phyloP scores from a whole-genome alignment of 257 asterid genomes.

The Ilex aquifolium region DNA sequence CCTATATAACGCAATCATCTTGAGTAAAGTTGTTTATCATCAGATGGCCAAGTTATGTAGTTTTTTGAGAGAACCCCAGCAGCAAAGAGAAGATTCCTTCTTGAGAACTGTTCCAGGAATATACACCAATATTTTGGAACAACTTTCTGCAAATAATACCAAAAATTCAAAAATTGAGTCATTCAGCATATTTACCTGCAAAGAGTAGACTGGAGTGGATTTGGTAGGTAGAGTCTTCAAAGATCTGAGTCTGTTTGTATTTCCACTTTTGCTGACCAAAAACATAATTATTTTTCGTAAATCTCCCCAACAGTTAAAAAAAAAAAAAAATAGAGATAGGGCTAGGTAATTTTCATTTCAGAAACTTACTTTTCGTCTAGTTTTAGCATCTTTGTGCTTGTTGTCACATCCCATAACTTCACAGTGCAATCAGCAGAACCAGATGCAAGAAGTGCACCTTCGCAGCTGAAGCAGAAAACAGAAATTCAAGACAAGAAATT shows the following conservation, averaged over 20 bases:
- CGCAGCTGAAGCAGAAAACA: constrained; percentile 52
- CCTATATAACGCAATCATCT: too few relatives aligned
- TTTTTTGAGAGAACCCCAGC: constrained; percentile 55
- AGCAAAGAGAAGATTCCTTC: constrained; percentile 58
- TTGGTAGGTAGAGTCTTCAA: constrained; percentile 69
- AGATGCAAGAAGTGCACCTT: constrained; percentile 95
- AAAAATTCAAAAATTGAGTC: background rate
- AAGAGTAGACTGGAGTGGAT: constrained; percentile 49
- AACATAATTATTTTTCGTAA: background rate
- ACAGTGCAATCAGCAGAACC: constrained; percentile 99
- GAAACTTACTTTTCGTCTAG: constrained; percentile 68
- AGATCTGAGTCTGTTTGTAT: constrained; percentile 60
- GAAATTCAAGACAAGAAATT: background rate
- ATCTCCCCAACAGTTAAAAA: too few relatives aligned
- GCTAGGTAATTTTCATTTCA: too few relatives aligned
- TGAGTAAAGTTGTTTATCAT: too few relatives aligned
- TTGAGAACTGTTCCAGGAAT: constrained; percentile 37
- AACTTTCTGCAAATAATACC: background rate
- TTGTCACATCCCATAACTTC: constrained; percentile 90
- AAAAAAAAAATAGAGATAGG: too few relatives aligned
- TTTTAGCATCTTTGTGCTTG: constrained; percentile 64
- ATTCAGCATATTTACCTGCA: constrained; percentile 31
- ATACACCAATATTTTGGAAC: background rate
- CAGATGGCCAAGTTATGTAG: background rate
- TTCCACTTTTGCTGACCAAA: constrained; percentile 55